A percentile compares a stretch with the other conserved stretches of the same genome.
These are phyloP conservation scores for Talaromyces sp. DNA, from an alignment of 2,329 filamentous ascomycete species.

Conservation along the genomic window DNA sequence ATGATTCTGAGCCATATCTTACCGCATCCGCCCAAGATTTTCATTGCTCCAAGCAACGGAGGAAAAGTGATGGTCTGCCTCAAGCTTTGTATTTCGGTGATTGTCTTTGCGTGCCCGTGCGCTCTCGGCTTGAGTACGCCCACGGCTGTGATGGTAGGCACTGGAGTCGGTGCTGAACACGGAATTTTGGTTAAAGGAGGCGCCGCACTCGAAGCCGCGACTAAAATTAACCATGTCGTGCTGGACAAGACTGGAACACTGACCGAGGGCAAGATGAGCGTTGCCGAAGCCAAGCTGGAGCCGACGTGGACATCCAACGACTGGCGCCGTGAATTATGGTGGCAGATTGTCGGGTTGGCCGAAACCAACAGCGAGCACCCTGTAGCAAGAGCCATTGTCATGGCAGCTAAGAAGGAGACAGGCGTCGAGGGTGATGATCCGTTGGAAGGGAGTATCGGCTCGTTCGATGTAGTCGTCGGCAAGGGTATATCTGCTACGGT, in stretches of 20 bases:
- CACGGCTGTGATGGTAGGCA: slow-evolving; percentile 97
- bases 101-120: slow-evolving; percentile 96
- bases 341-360: slow-evolving; percentile 89
- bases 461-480: slow-evolving; percentile 78
- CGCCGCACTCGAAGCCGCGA: slow-evolving; percentile 82
- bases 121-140: slow-evolving; percentile 93
- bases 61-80: slow-evolving; percentile 95
- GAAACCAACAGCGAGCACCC: slow-evolving; percentile 96
- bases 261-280: slow-evolving; percentile 92
- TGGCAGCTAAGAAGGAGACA: slow-evolving; percentile 68
- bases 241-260: slow-evolving; percentile 95
- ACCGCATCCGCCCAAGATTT: slow-evolving; percentile 78
- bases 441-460: slow-evolving; percentile 76
- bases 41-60: slow-evolving; percentile 71
- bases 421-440: slow-evolving; percentile 64
- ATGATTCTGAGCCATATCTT: slow-evolving; percentile 90
- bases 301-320: slow-evolving; percentile 64
- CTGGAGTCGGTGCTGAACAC: slow-evolving; percentile 90
- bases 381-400: slow-evolving; percentile 80
- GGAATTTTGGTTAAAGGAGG: slow-evolving; percentile 98
- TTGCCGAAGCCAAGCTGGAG: slow-evolving; percentile 64
- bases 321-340: slow-evolving; percentile 73
- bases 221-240: slow-evolving; percentile 82
- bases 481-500: slow-evolving; percentile 78
- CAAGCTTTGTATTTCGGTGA: slow-evolving; percentile 96